These are phyloP conservation scores for Achlya hypogyna DNA, from an alignment of 352 stramenopile species.

Conservation along the genomic window DNA sequence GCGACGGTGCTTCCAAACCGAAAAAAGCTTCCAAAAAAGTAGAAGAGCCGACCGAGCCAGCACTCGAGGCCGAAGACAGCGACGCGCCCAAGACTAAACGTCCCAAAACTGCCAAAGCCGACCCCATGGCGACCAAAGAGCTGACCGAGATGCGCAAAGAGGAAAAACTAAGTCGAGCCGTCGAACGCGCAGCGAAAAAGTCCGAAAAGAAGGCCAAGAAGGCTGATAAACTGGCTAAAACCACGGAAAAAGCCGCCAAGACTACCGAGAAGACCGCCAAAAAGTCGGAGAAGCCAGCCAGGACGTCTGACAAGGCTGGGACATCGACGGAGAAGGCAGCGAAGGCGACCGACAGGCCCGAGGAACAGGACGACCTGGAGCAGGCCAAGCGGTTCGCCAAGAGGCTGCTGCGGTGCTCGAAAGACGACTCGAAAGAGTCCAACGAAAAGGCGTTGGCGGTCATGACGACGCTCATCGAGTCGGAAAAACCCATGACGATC, in stretches of 20 bases:
- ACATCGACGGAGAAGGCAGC: slow-evolving; percentile 46
- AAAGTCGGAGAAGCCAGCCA: slow-evolving; percentile 19
- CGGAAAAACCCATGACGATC: slow-evolving; percentile 52
- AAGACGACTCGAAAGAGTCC: slow-evolving; percentile 65
- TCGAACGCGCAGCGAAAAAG: slow-evolving; percentile 45
- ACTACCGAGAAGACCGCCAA: not conserved
- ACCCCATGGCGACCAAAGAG: slow-evolving; percentile 26
- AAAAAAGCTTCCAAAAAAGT: slow-evolving; percentile 17
- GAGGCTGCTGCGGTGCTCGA: slow-evolving; percentile 48
- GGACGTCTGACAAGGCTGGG: slow-evolving; percentile 59
- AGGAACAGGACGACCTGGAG: not conserved
- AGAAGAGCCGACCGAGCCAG: not conserved
- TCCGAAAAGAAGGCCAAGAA: slow-evolving; percentile 40
- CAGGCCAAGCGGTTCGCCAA: slow-evolving; percentile 30
- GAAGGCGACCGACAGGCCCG: slow-evolving; percentile 39
- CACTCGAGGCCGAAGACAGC: not conserved
- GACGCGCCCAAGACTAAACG: slow-evolving; percentile 18
- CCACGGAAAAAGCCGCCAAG: slow-evolving; percentile 20
- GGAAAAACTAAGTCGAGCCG: slow-evolving; percentile 65
- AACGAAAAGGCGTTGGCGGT: slow-evolving; percentile 68
- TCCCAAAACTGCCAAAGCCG: slow-evolving; percentile 24
- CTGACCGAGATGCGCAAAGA: slow-evolving; percentile 48
- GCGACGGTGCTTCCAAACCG: too few relatives aligned
- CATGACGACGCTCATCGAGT: slow-evolving; percentile 54
- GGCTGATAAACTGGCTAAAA: slow-evolving; percentile 27